A percentile compares a stretch with the other conserved stretches of the same genome.
phyloP scores from a whole-genome alignment of 306 rosid genomes.

The Glycine tomentella region DNA sequence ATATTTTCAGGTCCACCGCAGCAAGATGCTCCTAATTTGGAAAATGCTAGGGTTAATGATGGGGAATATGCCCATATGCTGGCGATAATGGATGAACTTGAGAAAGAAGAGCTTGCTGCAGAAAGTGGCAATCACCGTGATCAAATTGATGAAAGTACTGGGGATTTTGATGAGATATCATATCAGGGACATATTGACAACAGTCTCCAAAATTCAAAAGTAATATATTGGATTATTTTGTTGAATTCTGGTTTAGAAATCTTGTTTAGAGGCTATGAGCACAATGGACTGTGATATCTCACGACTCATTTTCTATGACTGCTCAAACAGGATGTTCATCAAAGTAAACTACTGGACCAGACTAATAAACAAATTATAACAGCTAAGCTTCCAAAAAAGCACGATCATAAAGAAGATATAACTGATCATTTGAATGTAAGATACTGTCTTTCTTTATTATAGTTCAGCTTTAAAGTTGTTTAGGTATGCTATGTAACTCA shows the following conservation, averaged over 20 bases:
- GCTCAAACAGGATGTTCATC: constrained; percentile 49
- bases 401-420: constrained; percentile 48
- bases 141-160: constrained; percentile 52
- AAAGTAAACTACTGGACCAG: constrained; percentile 49
- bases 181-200: constrained; percentile 52
- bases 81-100: constrained; percentile 78
- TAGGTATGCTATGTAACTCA: constrained; percentile 32
- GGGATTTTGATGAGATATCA: constrained; percentile 44
- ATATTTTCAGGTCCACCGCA: constrained; percentile 51
- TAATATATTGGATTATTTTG: constrained; percentile 49
- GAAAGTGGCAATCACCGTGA: constrained; percentile 50
- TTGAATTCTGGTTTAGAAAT: constrained; percentile 42
- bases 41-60: constrained; percentile 48
- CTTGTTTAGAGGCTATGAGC: constrained; percentile 41
- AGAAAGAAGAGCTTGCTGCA: constrained; percentile 82
- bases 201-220: constrained; percentile 50
- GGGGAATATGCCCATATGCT: constrained; percentile 65
- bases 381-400: constrained; percentile 36
- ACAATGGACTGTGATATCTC: constrained; percentile 35
- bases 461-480: constrained; percentile 43
- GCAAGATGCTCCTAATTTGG: constrained; percentile 51
- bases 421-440: constrained; percentile 66
- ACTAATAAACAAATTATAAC: constrained; percentile 30
- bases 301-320: constrained; percentile 37
- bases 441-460: constrained; percentile 35